Conservation (phyloP, 176 grass and related monocot genomes). For the Ananas comosus region DNA sequence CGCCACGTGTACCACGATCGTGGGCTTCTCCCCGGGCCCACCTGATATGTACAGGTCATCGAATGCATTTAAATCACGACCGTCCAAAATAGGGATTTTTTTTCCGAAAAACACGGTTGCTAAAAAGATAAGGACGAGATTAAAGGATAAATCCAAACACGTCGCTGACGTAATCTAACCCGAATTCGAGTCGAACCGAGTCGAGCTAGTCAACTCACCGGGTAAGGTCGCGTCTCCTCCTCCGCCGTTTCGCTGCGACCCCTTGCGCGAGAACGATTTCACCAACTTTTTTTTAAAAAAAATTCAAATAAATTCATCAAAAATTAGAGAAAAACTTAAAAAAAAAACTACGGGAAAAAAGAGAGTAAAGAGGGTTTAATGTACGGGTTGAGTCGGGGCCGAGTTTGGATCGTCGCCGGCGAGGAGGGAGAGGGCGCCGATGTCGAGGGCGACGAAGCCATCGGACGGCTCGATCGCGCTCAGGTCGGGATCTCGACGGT, state of each 20-base stretch:
- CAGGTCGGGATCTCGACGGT: background rate
- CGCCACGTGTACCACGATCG: slow-evolving; percentile 44
- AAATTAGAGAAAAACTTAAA: background rate
- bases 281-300: background rate
- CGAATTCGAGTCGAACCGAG: background rate
- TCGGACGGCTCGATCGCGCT: slow-evolving; percentile 7
- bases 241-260: background rate
- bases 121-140: too few relatives aligned
- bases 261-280: background rate
- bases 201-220: background rate
- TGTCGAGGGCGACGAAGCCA: slow-evolving; percentile 61
- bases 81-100: slow-evolving; percentile 15
- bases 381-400: slow-evolving; percentile 16
- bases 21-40: slow-evolving; percentile 17
- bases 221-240: background rate
- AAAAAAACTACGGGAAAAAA: background rate
- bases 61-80: slow-evolving; percentile 5
- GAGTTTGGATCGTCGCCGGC: slow-evolving; percentile 23
- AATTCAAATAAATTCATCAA: background rate
- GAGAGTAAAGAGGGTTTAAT: slow-evolving; percentile 10
- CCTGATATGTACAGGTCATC: slow-evolving; percentile 11
- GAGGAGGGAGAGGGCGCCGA: slow-evolving; percentile 38
- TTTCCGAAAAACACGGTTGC: background rate
- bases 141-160: background rate
- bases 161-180: background rate